Evolutionary conservation across 2,329 filamentous ascomycete species (phyloP).

Genomic region (Fusarium sp.): DNA sequence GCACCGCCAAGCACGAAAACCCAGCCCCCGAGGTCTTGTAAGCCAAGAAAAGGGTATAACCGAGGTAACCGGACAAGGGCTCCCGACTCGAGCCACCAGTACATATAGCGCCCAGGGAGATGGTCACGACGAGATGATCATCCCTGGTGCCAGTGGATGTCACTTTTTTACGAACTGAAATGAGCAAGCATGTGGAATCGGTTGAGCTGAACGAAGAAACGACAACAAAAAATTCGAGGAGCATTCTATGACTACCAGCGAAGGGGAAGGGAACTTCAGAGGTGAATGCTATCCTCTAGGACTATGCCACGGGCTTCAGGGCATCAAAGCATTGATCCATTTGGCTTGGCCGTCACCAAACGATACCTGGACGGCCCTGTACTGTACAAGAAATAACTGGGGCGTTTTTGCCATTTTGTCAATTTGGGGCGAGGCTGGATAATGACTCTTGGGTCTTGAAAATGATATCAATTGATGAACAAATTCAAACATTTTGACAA

Average conservation of each 20-base stretch:
- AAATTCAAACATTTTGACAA: neutral
- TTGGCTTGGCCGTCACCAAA: constrained; percentile 3
- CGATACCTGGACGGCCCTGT: constrained; percentile 18
- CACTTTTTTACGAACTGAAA: constrained; percentile 29
- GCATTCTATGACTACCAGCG: constrained; percentile 22
- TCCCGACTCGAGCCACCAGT: neutral
- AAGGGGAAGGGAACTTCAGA: constrained; percentile 7
- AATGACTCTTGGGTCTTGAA: constrained; percentile 25
- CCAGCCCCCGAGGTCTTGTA: constrained; percentile 55
- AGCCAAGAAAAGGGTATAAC: neutral
- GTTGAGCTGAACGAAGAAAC: constrained; percentile 17
- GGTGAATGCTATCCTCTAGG: constrained; percentile 4
- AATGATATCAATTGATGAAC: constrained; percentile 23
- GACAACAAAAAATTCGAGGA: constrained; percentile 12
- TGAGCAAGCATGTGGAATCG: constrained; percentile 26
- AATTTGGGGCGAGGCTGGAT: constrained; percentile 24
- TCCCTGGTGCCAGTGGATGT: neutral
- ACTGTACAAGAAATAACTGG: constrained; percentile 25
- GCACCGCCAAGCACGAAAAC: constrained; percentile 86
- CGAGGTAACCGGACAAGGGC: neutral
- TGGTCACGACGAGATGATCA: neutral
- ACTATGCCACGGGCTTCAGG: constrained; percentile 2
- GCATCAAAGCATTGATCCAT: constrained; percentile 12
- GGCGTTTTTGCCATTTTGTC: constrained; percentile 35
- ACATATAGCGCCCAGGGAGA: neutral